Evolutionary conservation across 2,329 filamentous ascomycete genomes (phyloP).

Genomic region (Metarhizium brunneum): DNA sequence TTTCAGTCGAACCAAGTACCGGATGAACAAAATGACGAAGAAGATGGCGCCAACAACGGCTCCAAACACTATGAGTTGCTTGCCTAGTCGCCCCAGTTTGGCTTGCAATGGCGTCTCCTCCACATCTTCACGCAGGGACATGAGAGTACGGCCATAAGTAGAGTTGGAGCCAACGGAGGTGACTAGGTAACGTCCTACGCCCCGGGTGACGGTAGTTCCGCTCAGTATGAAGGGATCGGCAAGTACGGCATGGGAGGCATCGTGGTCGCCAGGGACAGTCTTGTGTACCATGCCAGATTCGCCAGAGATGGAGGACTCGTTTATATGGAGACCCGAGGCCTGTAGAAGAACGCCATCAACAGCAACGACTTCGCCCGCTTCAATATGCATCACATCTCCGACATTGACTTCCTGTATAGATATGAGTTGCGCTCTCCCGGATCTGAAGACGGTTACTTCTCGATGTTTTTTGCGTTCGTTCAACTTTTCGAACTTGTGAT

Average conservation of each 20-base stretch:
- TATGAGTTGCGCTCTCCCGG: constrained; percentile 59
- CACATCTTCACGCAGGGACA: constrained; percentile 67
- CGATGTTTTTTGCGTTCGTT: constrained; percentile 74
- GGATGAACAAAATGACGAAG: constrained; percentile 31
- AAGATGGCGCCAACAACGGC: constrained; percentile 30
- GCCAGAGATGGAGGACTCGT: constrained; percentile 68
- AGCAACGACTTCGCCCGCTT: constrained; percentile 63
- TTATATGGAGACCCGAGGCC: constrained; percentile 45
- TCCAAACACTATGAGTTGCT: constrained; percentile 52
- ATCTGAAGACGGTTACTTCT: constrained; percentile 66
- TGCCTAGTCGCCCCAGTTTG: constrained; percentile 68
- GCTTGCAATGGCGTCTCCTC: constrained; percentile 71
- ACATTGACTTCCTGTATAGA: constrained; percentile 63
- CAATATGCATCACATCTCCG: constrained; percentile 63
- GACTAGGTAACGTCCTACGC: constrained; percentile 66
- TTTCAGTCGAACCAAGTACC: constrained; percentile 24
- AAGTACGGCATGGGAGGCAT: constrained; percentile 37
- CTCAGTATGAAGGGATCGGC: constrained; percentile 75
- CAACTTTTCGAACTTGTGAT: constrained; percentile 69
- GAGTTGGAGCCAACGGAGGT: constrained; percentile 67
- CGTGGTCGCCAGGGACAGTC: constrained; percentile 46
- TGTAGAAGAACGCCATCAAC: constrained; percentile 61
- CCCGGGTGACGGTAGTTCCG: constrained; percentile 68
- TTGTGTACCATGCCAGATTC: constrained; percentile 69
- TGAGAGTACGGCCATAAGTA: constrained; percentile 67